Base-by-base conservation (phyloP, 345 rosid species). In the Dipteronia dyeriana region DNA sequence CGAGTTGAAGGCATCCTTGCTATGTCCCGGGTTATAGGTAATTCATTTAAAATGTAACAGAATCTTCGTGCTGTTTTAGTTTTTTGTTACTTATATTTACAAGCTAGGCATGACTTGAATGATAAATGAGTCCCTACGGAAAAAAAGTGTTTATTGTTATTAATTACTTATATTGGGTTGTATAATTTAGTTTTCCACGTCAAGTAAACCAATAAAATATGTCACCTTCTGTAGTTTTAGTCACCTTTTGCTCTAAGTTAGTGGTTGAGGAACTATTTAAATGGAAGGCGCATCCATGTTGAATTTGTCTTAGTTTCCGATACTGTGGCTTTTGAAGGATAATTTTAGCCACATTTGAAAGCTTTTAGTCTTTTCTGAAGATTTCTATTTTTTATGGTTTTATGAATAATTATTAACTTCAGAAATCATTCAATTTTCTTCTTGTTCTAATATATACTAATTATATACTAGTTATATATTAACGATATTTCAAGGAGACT, bases 21-120 rank as follows among this genome's bases (percentile, higher is more conserved):
- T 5, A 92, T 91, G 84, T 94, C 98, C 9, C 90, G 97, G 68
- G 98, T 97, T 14, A 91, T 92, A 79, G 98, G 97, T 91, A 87
- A 71, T 66, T 10, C 47, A 25, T 53, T 68, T 8, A 16, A 41
- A 77, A 61, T 78, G 78, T 71, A 56, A 56, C 43, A 25, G 17
- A 20, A 26, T 43, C 16, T 13, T 34, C 20, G 3, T 45, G 25
- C 53, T 74, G 39, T 59, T 62, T 70, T 66, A 16, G 2, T 56
- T 23, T 5, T 31, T 31, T 31, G 34, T 31, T 12, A 45, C 31
- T 20, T 45, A 68, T 45, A 54, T 54, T 54, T 2, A 10, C n/a
- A 31, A 45, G n/a, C n/a, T n/a, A n/a, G 10, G 57, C 16, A 69
- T 69, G 59, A 47, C 39, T 23, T 14, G 45, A 29, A 13, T 71